Percentiles rank a stretch among this genome's conserved stretches.
Conservation (phyloP, 2,329 filamentous ascomycete genomes). For the Neofusicoccum sp. region DNA sequence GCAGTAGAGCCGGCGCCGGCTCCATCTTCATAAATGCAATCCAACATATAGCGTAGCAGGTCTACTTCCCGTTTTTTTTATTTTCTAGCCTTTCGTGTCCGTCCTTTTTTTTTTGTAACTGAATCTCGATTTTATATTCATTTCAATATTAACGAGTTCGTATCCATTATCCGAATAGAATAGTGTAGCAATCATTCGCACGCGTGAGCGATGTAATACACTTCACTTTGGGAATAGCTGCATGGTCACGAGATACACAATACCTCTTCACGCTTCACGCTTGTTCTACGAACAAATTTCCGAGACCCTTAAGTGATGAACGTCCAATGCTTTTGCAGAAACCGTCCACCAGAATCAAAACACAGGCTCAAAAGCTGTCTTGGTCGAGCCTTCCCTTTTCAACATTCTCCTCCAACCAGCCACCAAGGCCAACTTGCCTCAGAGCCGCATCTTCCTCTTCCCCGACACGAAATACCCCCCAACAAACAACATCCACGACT, state of each 20-base stretch:
- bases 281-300: too few species aligned
- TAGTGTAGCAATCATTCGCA: neutral
- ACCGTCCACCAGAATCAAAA: conserved; percentile 53
- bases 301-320: too few species aligned
- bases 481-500: conserved; percentile 41
- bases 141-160: too few species aligned
- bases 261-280: too few species aligned
- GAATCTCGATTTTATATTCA: too few species aligned
- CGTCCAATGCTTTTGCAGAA: too few species aligned
- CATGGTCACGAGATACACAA: neutral
- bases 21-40: conserved; percentile 57
- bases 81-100: neutral
- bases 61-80: conserved; percentile 22
- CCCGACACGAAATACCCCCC: conserved; percentile 39
- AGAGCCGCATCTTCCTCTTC: conserved; percentile 49
- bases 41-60: conserved; percentile 51
- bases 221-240: neutral
- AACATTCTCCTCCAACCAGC: conserved; percentile 46
- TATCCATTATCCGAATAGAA: too few species aligned
- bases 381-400: conserved; percentile 51
- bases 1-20: conserved; percentile 54
- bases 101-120: too few species aligned
- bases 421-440: conserved; percentile 41
- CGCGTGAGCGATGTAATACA: too few species aligned
- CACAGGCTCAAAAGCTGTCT: conserved; percentile 49